A percentile compares a stretch with the other conserved stretches of the same genome.
phyloP scores from a whole-genome alignment of 805 yeast genomes.

The Pichia pseudocactophila region DNA sequence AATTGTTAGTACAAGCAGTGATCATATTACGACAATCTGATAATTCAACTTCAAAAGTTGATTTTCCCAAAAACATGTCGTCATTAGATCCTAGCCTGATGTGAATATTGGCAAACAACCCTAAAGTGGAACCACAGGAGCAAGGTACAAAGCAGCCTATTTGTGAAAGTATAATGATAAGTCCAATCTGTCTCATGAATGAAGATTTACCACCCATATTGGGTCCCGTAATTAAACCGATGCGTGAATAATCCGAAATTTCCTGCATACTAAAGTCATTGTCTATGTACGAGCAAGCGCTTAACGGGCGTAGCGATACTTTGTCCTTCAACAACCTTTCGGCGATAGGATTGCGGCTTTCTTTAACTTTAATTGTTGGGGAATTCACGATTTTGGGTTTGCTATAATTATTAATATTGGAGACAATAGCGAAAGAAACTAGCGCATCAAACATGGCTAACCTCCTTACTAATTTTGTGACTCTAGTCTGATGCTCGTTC shows the following conservation, averaged over 20 bases:
- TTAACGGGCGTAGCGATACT: neutral
- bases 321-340: conserved; percentile 15
- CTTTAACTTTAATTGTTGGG: conserved; percentile 40
- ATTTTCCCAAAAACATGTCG: conserved; percentile 61
- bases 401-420: conserved; percentile 37
- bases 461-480: conserved; percentile 36
- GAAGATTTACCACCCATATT: conserved; percentile 87
- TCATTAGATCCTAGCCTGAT: conserved; percentile 79
- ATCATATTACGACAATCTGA: conserved; percentile 55
- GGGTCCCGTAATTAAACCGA: conserved; percentile 71
- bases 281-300: conserved; percentile 42
- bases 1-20: conserved; percentile 31
- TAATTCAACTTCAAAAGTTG: conserved; percentile 78
- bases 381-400: conserved; percentile 43
- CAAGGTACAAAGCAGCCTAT: conserved; percentile 75
- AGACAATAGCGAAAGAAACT: conserved; percentile 54
- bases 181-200: conserved; percentile 64
- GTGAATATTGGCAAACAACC: conserved; percentile 49
- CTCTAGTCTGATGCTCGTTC: conserved; percentile 27
- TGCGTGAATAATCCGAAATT: conserved; percentile 32
- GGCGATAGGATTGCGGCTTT: conserved; percentile 39
- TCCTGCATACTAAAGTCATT: conserved; percentile 47
- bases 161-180: conserved; percentile 65
- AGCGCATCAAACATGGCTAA: conserved; percentile 59
- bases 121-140: conserved; percentile 38